These are phyloP conservation scores for Suhomyces atakaporum DNA, from an alignment of 1,139 yeast species.

Conservation along the genomic window DNA sequence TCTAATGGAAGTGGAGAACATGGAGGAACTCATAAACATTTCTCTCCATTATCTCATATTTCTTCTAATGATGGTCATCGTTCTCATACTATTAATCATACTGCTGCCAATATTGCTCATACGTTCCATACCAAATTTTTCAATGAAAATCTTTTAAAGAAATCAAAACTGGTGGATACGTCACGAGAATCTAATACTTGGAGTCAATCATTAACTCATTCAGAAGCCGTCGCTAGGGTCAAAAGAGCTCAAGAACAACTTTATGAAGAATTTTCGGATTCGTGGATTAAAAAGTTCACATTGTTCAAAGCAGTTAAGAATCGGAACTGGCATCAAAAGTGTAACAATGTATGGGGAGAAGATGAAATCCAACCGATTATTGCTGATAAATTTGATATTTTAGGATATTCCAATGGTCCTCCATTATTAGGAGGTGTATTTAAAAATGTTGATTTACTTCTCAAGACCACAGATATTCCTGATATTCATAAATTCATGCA, in stretches of 20 bases:
- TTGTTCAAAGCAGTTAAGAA: constrained; percentile 29
- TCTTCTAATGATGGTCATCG: not conserved
- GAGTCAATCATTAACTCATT: constrained; percentile 14
- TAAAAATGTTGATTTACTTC: constrained; percentile 31
- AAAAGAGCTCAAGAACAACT: constrained; percentile 38
- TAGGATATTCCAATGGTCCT: constrained; percentile 39
- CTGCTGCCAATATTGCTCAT: constrained; percentile 1
- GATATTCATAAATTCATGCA: constrained; percentile 41
- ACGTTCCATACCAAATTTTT: constrained; percentile 6
- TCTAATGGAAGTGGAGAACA: not conserved
- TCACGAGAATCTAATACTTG: not conserved
- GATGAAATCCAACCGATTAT: constrained; percentile 35
- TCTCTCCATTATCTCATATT: not conserved
- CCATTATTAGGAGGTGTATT: constrained; percentile 36
- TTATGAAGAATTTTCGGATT: constrained; percentile 54
- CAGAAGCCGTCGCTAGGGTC: constrained; percentile 33
- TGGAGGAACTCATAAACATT: not conserved
- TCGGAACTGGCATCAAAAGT: constrained; percentile 29
- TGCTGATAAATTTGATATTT: constrained; percentile 37
- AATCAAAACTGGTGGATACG: constrained; percentile 1
- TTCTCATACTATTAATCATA: not conserved
- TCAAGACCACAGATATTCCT: constrained; percentile 30
- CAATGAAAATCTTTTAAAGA: not conserved
- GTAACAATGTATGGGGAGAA: constrained; percentile 37
- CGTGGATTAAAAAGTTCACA: constrained; percentile 62